Evolutionary conservation across 768 basidiomycete species (phyloP), one percentile per base, ranked within the genome.

Genomic region (Boletus vinaceobasis): DNA sequence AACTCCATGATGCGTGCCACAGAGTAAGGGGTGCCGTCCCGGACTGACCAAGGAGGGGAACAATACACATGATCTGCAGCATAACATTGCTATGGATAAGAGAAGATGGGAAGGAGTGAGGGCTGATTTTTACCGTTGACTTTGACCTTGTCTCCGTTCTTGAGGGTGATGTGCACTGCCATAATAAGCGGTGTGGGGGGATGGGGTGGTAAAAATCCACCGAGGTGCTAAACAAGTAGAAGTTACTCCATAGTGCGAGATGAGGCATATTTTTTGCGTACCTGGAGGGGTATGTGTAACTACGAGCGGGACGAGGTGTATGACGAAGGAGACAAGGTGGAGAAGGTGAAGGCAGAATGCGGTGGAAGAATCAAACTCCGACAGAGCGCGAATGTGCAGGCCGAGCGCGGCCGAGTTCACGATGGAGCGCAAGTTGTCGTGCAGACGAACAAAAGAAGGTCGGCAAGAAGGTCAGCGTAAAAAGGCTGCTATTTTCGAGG

Each of bases 1-100:
- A 98, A 94, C 73, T 95, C 92, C 88, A 99, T 96, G 75, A 99
- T 92, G 63, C 96, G 86, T 46, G 90, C 95, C 55, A 99, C 85
- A 40, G 90, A 90, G 73, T 97, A 98, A 54, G 97, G 95, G 57
- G 93, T 93, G 64, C 93, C 92, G 68, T 97, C 94, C 57, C 95
- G 84, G 57, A 89, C 80, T 53, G 86, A 82, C 93, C 93, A 98
- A 57, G 86, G 88, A 31, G 93, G 90, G 32, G 95, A 93, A 74
- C 93, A 93, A 70, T 97, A 98, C 63, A 98, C 95, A 75, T 98
- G 94, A 73, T 98, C 96, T 97, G 64, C 40, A 53, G 67, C 71
- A 80, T 74, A 78, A 57, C 13, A 63, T 43, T 60, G 19, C 56
- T 55, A 43, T 49, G 35, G 27, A 52, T 60, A 44, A 59, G 50